Conservation (phyloP, 148 eudicot genomes). For the Rhododendron molle region DNA sequence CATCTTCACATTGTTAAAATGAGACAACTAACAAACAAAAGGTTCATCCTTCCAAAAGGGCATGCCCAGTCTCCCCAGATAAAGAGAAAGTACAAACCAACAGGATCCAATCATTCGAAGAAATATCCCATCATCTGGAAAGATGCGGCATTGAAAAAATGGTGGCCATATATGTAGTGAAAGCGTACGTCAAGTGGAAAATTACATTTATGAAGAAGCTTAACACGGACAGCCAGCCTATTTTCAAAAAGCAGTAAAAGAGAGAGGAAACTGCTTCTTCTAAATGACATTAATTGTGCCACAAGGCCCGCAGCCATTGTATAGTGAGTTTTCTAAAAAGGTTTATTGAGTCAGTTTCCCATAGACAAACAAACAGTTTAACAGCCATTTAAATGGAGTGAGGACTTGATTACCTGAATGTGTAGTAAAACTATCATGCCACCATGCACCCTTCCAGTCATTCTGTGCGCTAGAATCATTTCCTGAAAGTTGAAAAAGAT, state of each 20-base stretch:
- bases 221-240: not conserved
- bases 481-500: constrained; percentile 32
- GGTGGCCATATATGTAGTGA: not conserved
- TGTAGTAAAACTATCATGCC: constrained; percentile 79
- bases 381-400: not conserved
- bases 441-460: constrained; percentile 96
- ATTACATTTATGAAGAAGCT: not conserved
- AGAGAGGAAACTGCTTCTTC: not conserved
- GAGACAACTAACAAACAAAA: not conserved
- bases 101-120: not conserved
- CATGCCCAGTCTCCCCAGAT: not conserved
- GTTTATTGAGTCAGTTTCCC: not conserved
- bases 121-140: not conserved
- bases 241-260: not conserved
- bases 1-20: not conserved
- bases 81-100: not conserved
- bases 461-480: constrained; percentile 64
- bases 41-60: not conserved
- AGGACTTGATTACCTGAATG: constrained; percentile 50
- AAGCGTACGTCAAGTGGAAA: not conserved
- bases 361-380: not conserved
- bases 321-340: not conserved
- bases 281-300: not conserved
- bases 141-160: not conserved
- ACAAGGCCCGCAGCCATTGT: not conserved